Conservation (phyloP, 108 stramenopile genomes). For the Fragilaria radians region DNA sequence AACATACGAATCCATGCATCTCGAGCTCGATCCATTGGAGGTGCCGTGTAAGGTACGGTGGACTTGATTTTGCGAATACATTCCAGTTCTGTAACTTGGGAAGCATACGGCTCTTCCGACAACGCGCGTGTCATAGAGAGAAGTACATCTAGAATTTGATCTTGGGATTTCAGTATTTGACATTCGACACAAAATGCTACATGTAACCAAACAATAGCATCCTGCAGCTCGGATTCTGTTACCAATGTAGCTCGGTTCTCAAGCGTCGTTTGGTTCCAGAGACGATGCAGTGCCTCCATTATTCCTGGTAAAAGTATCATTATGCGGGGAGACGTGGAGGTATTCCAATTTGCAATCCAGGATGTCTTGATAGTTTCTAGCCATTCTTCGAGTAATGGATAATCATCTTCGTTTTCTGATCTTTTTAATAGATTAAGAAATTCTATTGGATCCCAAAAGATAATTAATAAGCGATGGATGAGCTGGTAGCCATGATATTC, state of each 20-base stretch:
- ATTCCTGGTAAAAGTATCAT: constrained; percentile 28
- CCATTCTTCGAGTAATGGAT: constrained; percentile 12
- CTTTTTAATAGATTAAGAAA: constrained; percentile 33
- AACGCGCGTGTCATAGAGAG: constrained; percentile 30
- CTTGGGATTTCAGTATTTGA: constrained; percentile 21
- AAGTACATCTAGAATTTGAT: constrained; percentile 19
- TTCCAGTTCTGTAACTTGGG: constrained; percentile 45
- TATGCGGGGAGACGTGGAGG: constrained; percentile 10
- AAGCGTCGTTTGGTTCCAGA: background rate
- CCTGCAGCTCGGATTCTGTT: constrained; percentile 35
- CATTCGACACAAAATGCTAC: constrained; percentile 50
- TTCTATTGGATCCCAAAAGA: constrained; percentile 33
- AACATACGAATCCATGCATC: constrained; percentile 53
- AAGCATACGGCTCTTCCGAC: constrained; percentile 29
- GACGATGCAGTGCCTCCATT: constrained; percentile 2
- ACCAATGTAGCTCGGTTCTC: background rate
- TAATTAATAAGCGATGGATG: constrained; percentile 15
- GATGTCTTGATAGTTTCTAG: constrained; percentile 13
- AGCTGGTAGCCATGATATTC: constrained; percentile 20
- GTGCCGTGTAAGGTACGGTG: constrained; percentile 2
- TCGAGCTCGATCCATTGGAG: constrained; percentile 12
- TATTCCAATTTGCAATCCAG: constrained; percentile 26
- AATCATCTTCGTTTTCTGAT: constrained; percentile 4
- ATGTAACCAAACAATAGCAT: constrained; percentile 43
- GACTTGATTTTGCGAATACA: constrained; percentile 42